Base-by-base conservation (phyloP, 306 rosid genomes). In the Casuarina cunninghamiana region DNA sequence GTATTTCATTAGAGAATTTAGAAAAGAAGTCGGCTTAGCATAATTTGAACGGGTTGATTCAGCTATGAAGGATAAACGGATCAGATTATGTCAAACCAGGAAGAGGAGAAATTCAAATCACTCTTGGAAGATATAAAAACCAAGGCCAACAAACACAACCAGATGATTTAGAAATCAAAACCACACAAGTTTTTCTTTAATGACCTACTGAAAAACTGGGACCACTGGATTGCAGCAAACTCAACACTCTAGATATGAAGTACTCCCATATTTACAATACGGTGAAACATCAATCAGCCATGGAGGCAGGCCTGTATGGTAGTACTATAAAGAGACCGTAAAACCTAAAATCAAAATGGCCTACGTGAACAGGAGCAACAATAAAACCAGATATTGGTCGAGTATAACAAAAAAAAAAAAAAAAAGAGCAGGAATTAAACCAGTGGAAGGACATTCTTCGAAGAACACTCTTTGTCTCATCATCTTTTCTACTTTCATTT, bases 221-320 rank as follows among this genome's bases (percentile, higher is more conserved):
- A 51, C 82, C 50, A 73, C 74, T 72, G 72, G 53, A 69, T 77
- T 82, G 84, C 80, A 77, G 75, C 89, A 84, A 85, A 75, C 81
- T 78, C 71, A 80, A 78, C 86, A 84, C 90, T 75, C 85, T 82
- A 84, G 83, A 82, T 82, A 82, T 82, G 35, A 70, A 87, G 85
- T 78, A 82, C 87, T 80, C 84, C 89, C 82, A 77, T 87, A 87
- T 87, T 83, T 87, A 87, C 91, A 85, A 85, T 85, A 81, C 79
- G 86, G 78, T 79, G 78, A 82, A 78, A 78, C 78, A 84, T 83
- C 87, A 77, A 74, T 79, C 68, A 65, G 82, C 83, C 81, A 58
- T 80, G 85, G 60, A 75, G 72, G 84, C 76, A 81, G 84, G 84
- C 84, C 62, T 76, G 87, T 82, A 81, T 70, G 84, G 82, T 57